phyloP scores from a whole-genome alignment of 257 asterid genomes.

The Solanum chilense region DNA sequence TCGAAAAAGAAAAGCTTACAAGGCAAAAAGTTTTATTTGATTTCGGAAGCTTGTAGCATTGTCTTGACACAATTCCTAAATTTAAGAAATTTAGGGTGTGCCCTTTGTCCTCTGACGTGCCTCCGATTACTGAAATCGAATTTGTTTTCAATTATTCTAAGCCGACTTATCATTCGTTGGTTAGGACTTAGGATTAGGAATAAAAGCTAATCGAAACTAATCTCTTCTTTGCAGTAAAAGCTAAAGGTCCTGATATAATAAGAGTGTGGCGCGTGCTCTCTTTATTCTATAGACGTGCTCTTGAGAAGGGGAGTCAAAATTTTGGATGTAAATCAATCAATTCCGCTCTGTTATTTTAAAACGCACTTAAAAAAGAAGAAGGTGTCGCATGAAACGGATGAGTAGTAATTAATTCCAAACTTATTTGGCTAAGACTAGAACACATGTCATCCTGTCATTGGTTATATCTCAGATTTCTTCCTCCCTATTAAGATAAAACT shows the following conservation, averaged over 20 bases:
- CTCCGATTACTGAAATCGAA: neutral
- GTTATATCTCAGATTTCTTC: conserved; percentile 18
- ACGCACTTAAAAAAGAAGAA: neutral
- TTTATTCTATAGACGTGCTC: neutral
- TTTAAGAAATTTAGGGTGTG: too few species aligned
- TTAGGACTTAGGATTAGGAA: neutral
- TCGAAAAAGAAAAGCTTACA: neutral
- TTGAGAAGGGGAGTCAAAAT: neutral
- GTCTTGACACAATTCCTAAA: too few species aligned
- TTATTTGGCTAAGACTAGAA: conserved; percentile 27
- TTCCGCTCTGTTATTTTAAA: neutral
- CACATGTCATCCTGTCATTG: conserved; percentile 23
- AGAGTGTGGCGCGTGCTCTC: too few species aligned
- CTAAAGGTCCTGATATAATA: too few species aligned
- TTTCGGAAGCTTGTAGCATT: too few species aligned
- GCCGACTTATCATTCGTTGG: neutral
- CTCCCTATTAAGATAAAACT: conserved; percentile 10
- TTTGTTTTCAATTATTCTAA: neutral
- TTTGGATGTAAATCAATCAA: neutral
- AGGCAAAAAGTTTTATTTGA: neutral
- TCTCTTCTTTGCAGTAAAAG: neutral
- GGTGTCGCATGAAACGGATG: too few species aligned
- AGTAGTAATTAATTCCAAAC: neutral
- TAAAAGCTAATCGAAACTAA: too few species aligned
- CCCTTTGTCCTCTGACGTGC: too few species aligned